Conservation (phyloP, 2,329 filamentous ascomycete genomes). For the Aspergillus spinulosporus region DNA sequence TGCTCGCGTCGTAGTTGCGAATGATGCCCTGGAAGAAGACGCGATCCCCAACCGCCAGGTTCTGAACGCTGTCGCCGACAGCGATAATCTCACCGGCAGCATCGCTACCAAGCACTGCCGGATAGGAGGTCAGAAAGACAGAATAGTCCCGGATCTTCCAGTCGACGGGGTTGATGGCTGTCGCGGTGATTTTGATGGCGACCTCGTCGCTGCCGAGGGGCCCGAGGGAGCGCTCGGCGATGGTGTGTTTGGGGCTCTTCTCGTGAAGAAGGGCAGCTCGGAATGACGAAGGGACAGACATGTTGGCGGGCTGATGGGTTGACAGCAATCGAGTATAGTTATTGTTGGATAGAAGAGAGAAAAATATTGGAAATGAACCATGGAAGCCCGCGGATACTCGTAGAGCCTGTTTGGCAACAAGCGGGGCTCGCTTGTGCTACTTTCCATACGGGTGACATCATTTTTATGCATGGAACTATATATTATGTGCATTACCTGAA, state of each 20-base stretch:
- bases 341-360: not conserved
- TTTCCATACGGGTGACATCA: too few relatives aligned
- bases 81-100: slow-evolving; percentile 22
- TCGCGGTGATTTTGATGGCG: slow-evolving; percentile 20
- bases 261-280: slow-evolving; percentile 19
- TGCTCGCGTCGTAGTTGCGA: slow-evolving; percentile 29
- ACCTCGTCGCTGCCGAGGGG: slow-evolving; percentile 21
- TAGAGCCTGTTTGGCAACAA: too few relatives aligned
- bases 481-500: too few relatives aligned
- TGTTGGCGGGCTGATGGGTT: not conserved
- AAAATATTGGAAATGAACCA: too few relatives aligned
- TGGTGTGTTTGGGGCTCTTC: slow-evolving; percentile 14
- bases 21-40: slow-evolving; percentile 41
- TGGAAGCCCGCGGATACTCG: too few relatives aligned
- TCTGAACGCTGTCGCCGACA: slow-evolving; percentile 23
- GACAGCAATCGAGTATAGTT: too few relatives aligned
- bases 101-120: slow-evolving; percentile 24
- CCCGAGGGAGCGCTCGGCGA: slow-evolving; percentile 23
- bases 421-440: too few relatives aligned
- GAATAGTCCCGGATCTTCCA: slow-evolving; percentile 35
- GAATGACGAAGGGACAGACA: slow-evolving; percentile 13
- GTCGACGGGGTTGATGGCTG: slow-evolving; percentile 25
- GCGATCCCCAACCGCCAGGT: slow-evolving; percentile 26
- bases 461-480: too few relatives aligned
- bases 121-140: slow-evolving; percentile 21